These are phyloP conservation scores for Malus hybrid DNA, from an alignment of 331 rosid genomes.

Conservation along the genomic window DNA sequence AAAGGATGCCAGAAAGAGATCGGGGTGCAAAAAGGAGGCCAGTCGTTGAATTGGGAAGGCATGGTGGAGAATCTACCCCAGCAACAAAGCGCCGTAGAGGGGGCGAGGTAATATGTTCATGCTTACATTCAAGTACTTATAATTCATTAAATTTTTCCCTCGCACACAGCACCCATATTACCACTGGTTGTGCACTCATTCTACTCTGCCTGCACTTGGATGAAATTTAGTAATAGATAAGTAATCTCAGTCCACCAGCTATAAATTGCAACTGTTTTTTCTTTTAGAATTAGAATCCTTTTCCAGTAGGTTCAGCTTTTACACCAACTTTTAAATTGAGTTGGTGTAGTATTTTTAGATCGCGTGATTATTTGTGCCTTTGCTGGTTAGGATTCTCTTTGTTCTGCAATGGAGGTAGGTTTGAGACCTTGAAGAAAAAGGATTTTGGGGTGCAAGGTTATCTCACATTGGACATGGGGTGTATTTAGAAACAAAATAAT, in stretches of 20 bases:
- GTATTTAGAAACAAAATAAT: too few relatives aligned
- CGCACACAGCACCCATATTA: background rate
- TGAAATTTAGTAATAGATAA: background rate
- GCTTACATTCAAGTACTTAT: constrained; percentile 15
- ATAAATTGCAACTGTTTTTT: background rate
- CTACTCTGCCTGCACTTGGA: background rate
- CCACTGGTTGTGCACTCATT: background rate
- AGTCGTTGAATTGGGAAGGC: constrained; percentile 57
- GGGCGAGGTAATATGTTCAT: constrained; percentile 71
- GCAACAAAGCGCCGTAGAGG: constrained; percentile 89
- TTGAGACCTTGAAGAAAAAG: too few relatives aligned
- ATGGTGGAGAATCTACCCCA: constrained; percentile 39
- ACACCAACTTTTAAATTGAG: background rate
- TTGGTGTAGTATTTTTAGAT: background rate
- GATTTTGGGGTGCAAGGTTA: too few relatives aligned
- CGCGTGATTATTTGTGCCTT: too few relatives aligned
- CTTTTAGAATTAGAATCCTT: background rate
- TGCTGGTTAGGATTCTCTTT: background rate
- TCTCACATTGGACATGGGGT: too few relatives aligned
- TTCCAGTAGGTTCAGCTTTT: background rate
- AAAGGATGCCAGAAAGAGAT: constrained; percentile 66
- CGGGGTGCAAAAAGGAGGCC: constrained; percentile 61
- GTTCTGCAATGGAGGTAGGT: too few relatives aligned
- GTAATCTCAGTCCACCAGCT: background rate
- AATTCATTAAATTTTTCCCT: constrained; percentile 18